A percentile compares a stretch with the other conserved stretches of the same genome.
Conservation (phyloP, 306 rosid genomes). For the Gastrolobium villosum region DNA sequence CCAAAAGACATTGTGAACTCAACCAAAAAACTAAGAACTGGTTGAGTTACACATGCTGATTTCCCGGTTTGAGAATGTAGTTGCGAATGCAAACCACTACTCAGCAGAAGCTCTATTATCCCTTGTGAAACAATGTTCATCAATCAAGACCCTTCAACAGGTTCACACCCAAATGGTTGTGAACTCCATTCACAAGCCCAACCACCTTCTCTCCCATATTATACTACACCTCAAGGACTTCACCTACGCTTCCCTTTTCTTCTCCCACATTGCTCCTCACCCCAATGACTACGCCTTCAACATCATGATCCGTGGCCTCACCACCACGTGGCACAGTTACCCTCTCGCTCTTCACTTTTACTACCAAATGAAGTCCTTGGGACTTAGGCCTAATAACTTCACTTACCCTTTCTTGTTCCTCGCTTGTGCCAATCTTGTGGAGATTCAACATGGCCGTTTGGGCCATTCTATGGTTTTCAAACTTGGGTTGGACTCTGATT, state of each 20-base stretch:
- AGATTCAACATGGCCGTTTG: constrained; percentile 49
- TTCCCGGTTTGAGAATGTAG: constrained; percentile 24
- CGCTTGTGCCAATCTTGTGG: constrained; percentile 71
- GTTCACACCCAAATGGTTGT: constrained; percentile 79
- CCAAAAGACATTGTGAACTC: no score
- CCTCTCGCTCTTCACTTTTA: constrained; percentile 65
- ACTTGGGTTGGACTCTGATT: constrained; percentile 65
- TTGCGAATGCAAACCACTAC: background rate
- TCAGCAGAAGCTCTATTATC: constrained; percentile 43
- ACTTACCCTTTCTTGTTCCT: constrained; percentile 88
- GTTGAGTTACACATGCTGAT: constrained; percentile 6
- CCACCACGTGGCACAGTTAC: constrained; percentile 77
- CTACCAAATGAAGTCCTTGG: constrained; percentile 63
- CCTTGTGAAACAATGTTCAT: constrained; percentile 62
- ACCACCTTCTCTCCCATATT: constrained; percentile 71
- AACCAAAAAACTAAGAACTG: no score
- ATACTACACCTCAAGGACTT: constrained; percentile 65
- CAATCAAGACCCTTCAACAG: constrained; percentile 59
- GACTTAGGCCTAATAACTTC: constrained; percentile 64
- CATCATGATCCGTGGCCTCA: constrained; percentile 85
- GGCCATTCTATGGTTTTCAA: constrained; percentile 67
- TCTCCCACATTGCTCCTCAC: constrained; percentile 59
- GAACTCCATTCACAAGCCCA: constrained; percentile 69
- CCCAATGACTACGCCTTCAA: constrained; percentile 85
- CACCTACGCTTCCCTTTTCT: constrained; percentile 64